Evolutionary conservation across 345 rosid genomes (phyloP).

Genomic region (Corymbia maculata): DNA sequence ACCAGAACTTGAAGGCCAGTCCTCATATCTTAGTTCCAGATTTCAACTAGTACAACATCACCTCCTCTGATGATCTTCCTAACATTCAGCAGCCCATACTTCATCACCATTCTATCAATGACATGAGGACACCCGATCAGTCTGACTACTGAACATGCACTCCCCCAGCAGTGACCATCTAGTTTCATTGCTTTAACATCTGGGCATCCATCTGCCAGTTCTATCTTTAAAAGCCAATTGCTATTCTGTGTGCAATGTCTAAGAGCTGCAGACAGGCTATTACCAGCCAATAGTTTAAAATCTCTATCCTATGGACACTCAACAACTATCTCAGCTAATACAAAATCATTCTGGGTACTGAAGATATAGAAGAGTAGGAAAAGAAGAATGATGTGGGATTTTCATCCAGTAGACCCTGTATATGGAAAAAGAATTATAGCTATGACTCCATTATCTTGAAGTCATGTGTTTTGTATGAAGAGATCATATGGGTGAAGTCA

Average conservation of each 20-base stretch:
- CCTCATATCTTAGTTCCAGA: not conserved
- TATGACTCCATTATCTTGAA: not conserved
- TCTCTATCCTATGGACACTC: not conserved
- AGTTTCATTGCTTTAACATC: not conserved
- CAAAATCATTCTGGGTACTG: not conserved
- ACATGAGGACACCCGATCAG: not conserved
- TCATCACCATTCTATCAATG: not conserved
- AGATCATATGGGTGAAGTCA: not conserved
- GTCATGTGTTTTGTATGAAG: not conserved
- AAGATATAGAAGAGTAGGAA: not conserved
- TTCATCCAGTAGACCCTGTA: not conserved
- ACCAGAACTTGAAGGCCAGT: not conserved
- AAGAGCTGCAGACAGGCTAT: not conserved
- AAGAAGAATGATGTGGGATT: not conserved
- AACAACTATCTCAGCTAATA: not conserved
- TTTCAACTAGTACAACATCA: not conserved
- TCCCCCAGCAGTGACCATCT: not conserved
- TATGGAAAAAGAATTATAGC: not conserved
- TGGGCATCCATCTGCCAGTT: not conserved
- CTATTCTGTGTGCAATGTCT: not conserved
- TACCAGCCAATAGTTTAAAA: not conserved
- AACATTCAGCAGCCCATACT: not conserved
- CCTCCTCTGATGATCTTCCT: not conserved
- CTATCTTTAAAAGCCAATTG: not conserved
- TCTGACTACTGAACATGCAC: not conserved